Evolutionary conservation across 768 basidiomycete genomes (phyloP), one percentile per base, ranked within the genome.

Genomic region (Gloeophyllum trabeum): DNA sequence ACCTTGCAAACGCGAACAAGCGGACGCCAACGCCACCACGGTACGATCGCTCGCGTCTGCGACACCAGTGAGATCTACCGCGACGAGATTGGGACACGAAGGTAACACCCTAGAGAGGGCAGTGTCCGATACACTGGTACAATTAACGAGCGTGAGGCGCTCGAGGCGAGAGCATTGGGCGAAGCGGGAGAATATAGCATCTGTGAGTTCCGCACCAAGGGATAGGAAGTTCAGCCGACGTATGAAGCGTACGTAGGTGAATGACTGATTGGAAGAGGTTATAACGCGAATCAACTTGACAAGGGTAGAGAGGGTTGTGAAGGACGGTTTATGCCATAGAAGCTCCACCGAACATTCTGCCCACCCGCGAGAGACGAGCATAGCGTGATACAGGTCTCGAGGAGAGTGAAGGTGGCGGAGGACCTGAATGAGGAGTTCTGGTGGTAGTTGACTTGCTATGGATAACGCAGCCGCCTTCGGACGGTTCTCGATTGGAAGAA

Each of bases 341-440:
- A 97, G 73, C 60, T 97, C 89, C 34, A 93, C 91, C 23, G 90
- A 80, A 61, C 91, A 96, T 56, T 93, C 84, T 69, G 91, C 97
- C 92, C 94, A 99, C 21, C 78, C 72, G 44, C 88, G 79, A 16
- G 81, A 91, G 21, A 97, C 92, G 43, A 82, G 77, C 46, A 93
- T 70, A 30, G 76, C 71, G 48, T 70, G 66, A 48, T 82, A 75
- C 37, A 97, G 71, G 59, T 94, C 87, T 45, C 72, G 69, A 23
- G 81, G 65, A 0, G 76, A 70, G 50, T 82, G 75, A 10, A 99
- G 70, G 51, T 91, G 77, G 49, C 82, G 86, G 51, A 99, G 73
- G 54, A 97, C 85, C 56, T 94, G 83, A 13, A 96, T 86, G 55
- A 97, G 79, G 30, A 98, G 74, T 60, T 98, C 94, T 44, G 87